Base-by-base conservation (phyloP, 768 basidiomycete species). In the Lactarius psammicola region DNA sequence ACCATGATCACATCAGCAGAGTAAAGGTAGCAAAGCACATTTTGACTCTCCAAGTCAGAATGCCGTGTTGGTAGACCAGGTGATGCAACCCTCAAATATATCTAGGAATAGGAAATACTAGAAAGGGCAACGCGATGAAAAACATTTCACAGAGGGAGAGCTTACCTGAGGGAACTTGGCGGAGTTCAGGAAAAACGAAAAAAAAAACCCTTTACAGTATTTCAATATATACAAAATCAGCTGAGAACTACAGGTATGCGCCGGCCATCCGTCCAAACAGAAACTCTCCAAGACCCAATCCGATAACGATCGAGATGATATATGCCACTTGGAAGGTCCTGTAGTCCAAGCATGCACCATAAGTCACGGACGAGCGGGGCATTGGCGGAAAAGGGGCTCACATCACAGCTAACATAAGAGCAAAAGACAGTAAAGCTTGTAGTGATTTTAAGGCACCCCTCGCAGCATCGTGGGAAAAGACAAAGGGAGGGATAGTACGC, bases 251-350 rank as follows among this genome's bases (percentile, higher is more conserved):
- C 31, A 59, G 53, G 10, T 46, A 60, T 26, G 26, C 40, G 34
- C 20, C 31, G 20, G 77, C 80, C 44, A 86, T 76, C 63, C 88
- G 79, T 10, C 88, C 88, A 70, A 92, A 90, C 38, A 87, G 62
- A 18, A 86, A 75, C 77, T 95, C 94, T 13, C 93, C 94, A 18
- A 89, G 74, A 10, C 85, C 88, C 34, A 89, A 76, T 1, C 93
- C 94, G 2, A 85, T 62, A 17, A 94, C 73, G 66, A 94, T 84
- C 13, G 87, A 80, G 40, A 95, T 83, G 63, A 95, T 80, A 72
- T 85, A 95, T 33, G 84, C 87, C 5, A 82, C 87, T 69, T 94
- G 87, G 77, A 90, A 95, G 7, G 90, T 90, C 94, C 93, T 95
- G 72, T 62, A 68, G 44, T 64, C 56, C 26, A 33, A 26, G 49